Percentiles rank a stretch among this genome's conserved stretches.
phyloP scores from a whole-genome alignment of 108 stramenopile genomes.

The Fistulifera solaris region DNA sequence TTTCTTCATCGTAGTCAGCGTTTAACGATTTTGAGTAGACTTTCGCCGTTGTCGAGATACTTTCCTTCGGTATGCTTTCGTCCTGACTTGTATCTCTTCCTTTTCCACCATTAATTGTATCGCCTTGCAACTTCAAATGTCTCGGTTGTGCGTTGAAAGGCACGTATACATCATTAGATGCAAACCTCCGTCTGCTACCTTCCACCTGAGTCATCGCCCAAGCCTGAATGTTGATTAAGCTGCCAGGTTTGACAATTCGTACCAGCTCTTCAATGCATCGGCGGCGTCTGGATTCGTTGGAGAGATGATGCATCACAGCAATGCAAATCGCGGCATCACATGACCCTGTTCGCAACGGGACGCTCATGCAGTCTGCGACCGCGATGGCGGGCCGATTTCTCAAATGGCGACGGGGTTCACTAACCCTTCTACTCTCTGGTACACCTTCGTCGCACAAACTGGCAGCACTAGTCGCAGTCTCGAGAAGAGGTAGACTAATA shows the following conservation, averaged over 20 bases:
- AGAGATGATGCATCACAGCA: constrained; percentile 97
- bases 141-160: constrained; percentile 94
- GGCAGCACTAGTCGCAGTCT: constrained; percentile 35
- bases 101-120: constrained; percentile 1
- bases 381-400: constrained; percentile 65
- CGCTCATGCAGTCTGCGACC: constrained; percentile 83
- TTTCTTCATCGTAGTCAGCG: constrained; percentile 70
- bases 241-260: constrained; percentile 79
- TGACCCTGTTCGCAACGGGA: constrained; percentile 70
- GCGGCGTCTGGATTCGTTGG: constrained; percentile 73
- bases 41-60: constrained; percentile 60
- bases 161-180: constrained; percentile 87
- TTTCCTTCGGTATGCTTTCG: constrained; percentile 7
- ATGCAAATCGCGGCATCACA: constrained; percentile 97
- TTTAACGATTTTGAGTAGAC: constrained; percentile 56
- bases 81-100: not conserved
- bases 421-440: constrained; percentile 54
- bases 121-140: constrained; percentile 33
- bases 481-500: constrained; percentile 60
- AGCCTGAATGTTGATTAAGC: constrained; percentile 86
- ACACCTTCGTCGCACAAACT: constrained; percentile 9
- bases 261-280: constrained; percentile 78
- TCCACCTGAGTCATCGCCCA: constrained; percentile 95
- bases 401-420: constrained; percentile 34
- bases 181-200: constrained; percentile 75